Conservation (phyloP, 2,329 filamentous ascomycete species). For the Pseudophaeomoniella oleicola region DNA sequence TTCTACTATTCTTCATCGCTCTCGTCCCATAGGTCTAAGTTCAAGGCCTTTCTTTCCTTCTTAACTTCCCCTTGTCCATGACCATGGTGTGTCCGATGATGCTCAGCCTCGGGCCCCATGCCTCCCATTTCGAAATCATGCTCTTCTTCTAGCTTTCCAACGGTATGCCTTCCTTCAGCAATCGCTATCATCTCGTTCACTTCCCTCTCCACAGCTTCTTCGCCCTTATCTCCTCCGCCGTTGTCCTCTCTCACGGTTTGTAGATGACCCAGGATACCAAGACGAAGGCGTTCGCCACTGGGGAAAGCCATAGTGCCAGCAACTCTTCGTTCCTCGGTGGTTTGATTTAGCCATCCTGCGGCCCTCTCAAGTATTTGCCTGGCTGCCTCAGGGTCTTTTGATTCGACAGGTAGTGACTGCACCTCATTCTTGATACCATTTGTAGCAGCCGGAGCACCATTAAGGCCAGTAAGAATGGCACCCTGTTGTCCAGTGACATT, state of each 20-base stretch:
- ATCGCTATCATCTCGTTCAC: constrained; percentile 33
- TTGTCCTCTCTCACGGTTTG: constrained; percentile 20
- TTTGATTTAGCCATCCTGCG: constrained; percentile 22
- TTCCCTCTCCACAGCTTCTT: constrained; percentile 29
- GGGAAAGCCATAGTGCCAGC: constrained; percentile 29
- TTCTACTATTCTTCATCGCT: background rate
- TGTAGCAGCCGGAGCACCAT: constrained; percentile 1
- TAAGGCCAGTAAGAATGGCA: constrained; percentile 10
- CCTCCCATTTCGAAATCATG: constrained; percentile 11
- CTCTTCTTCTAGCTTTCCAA: constrained; percentile 30
- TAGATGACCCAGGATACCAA: constrained; percentile 30
- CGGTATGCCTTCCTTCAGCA: constrained; percentile 37
- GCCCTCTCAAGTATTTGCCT: constrained; percentile 1
- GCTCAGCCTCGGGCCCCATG: background rate
- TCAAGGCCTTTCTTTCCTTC: background rate
- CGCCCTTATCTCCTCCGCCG: constrained; percentile 47
- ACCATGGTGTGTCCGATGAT: background rate
- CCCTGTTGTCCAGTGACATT: constrained; percentile 7
- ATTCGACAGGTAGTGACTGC: background rate
- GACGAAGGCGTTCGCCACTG: constrained; percentile 26
- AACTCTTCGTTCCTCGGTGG: constrained; percentile 23
- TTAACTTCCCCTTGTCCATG: background rate
- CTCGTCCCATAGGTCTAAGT: background rate
- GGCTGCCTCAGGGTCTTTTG: background rate
- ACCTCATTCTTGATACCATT: constrained; percentile 1